Evolutionary conservation across 179 eudicot species (phyloP), one percentile per base, ranked within the genome.

Genomic region (Corrigiola litoralis): DNA sequence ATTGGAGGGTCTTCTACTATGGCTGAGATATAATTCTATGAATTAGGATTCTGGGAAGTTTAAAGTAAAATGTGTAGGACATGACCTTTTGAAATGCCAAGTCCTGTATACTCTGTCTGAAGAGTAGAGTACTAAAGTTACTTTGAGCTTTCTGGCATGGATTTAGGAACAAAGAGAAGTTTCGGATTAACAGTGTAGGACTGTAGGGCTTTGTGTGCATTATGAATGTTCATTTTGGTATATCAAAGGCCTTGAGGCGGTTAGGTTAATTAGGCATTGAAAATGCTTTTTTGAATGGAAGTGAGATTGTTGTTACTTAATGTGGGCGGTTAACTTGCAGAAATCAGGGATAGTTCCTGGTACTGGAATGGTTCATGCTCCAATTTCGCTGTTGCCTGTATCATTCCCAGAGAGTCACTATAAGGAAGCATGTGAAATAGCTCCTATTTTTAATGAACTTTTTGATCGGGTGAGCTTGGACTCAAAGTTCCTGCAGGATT

Each of bases 391-490:
- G 47, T 73, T 95, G 74, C 99, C 99, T 5, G 69, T 46, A 59
- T 52, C 90, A 59, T 95, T 95, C 68, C 95, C 97, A 2, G 90
- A 80, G 72, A 72, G 72, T 80, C 75, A 83, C 10, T 91, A 78
- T 75, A 82, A 45, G 36, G 90, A 90, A 79, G 99, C 97, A 44
- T 85, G 95, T 66, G 95, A 85, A 67, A 68, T 95, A 76, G 95
- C 99, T 40, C 96, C 99, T 25, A 79, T 95, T 57, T 91, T 95
- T 72, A 95, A 91, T 78, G 99, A 91, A 65, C 86, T 95, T 17
- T 82, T 85, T 50, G 97, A 95, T 66, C 95, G 97, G 33, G 95
- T 95, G 38, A 95, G 99, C 82, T 80, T 90, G 88, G 97, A 95
- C 78, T 84, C 80, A 12, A 73, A 83, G 57, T 95, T 95, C 72